Conservation (phyloP, 2,329 filamentous ascomycete species). For the Xylariales sp. region DNA sequence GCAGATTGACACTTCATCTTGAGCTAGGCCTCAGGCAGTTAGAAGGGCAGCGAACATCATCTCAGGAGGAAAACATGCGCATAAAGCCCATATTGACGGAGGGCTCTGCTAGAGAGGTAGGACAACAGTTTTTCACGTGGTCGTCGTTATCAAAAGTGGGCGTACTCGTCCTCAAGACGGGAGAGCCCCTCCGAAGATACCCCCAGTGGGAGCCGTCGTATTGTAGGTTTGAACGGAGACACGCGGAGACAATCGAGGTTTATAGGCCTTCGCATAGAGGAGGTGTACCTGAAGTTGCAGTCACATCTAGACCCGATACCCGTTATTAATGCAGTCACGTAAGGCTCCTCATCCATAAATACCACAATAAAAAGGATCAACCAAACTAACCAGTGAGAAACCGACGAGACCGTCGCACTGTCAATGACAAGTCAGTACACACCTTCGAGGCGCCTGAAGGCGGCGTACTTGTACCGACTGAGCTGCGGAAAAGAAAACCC, state of each 20-base stretch:
- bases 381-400: too few relatives aligned
- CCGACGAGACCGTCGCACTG: too few relatives aligned
- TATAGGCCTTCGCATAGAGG: slow-evolving; percentile 6
- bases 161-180: slow-evolving; percentile 24
- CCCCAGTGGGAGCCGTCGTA: slow-evolving; percentile 26
- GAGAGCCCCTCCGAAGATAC: slow-evolving; percentile 23
- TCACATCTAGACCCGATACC: neutral
- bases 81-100: slow-evolving; percentile 18
- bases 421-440: too few relatives aligned
- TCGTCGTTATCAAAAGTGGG: slow-evolving; percentile 15
- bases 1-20: slow-evolving; percentile 23
- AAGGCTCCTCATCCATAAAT: too few relatives aligned
- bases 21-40: slow-evolving; percentile 14
- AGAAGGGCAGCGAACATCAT: neutral
- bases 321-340: too few relatives aligned
- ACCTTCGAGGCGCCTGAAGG: too few relatives aligned
- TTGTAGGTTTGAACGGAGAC: neutral
- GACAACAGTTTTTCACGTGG: slow-evolving; percentile 26
- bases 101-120: slow-evolving; percentile 16
- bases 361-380: too few relatives aligned
- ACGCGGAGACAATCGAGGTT: slow-evolving; percentile 4
- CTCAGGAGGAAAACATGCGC: neutral
- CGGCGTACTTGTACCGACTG: too few relatives aligned
- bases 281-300: slow-evolving; percentile 11
- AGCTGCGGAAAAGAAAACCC: too few relatives aligned